phyloP scores from a whole-genome alignment of 495 filamentous ascomycete genomes.

The Penicillium roqueforti region DNA sequence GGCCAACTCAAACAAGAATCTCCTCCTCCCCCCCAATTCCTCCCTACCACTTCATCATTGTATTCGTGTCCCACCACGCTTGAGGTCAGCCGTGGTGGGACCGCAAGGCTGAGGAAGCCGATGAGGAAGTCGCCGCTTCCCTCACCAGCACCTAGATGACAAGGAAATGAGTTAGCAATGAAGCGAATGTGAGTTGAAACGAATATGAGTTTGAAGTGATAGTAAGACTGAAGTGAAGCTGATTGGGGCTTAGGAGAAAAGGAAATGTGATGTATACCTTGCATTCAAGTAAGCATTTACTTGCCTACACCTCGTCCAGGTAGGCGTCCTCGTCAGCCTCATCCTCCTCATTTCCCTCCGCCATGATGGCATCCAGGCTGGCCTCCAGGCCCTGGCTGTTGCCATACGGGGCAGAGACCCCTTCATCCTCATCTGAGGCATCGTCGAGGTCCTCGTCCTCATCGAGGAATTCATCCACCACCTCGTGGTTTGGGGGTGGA shows the following conservation, averaged over 20 bases:
- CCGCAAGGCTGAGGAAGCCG: neutral
- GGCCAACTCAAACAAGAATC: neutral
- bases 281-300: neutral
- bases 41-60: neutral
- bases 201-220: neutral
- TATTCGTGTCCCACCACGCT: neutral
- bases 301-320: neutral
- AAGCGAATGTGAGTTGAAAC: too few species aligned
- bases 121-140: neutral
- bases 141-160: neutral
- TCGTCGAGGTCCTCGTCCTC: too few species aligned
- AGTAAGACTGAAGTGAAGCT: neutral
- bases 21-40: neutral
- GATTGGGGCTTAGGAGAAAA: neutral
- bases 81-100: neutral
- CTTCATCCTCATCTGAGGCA: too few species aligned
- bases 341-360: neutral
- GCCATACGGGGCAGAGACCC: too few species aligned
- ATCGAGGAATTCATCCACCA: too few species aligned
- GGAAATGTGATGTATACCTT: neutral
- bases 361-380: neutral
- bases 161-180: neutral
- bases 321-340: neutral
- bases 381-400: neutral
- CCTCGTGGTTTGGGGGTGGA: too few species aligned